Conservation (phyloP, 2,329 filamentous ascomycete species). For the Harringtonia lauricola region DNA sequence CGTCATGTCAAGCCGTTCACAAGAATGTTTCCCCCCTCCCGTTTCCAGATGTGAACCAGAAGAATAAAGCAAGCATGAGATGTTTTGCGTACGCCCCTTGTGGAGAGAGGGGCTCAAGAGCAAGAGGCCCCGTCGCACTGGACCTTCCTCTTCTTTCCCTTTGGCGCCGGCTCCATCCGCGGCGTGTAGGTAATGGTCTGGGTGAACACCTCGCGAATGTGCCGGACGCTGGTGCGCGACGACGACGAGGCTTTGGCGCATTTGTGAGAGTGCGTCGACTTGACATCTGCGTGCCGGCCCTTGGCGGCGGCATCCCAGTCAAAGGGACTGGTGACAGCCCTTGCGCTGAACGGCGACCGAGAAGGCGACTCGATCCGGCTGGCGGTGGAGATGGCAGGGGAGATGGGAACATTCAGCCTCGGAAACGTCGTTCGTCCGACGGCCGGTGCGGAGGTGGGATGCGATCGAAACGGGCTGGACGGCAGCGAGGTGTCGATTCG, state of each 20-base stretch:
- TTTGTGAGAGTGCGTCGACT: conserved; percentile 20
- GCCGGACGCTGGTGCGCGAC: conserved; percentile 47
- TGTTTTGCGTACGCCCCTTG: too few species aligned
- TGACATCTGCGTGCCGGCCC: conserved; percentile 49
- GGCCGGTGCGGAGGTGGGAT: conserved; percentile 48
- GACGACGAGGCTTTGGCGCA: conserved; percentile 10
- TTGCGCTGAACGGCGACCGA: conserved; percentile 65
- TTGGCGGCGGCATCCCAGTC: conserved; percentile 70
- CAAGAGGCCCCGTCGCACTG: conserved; percentile 21
- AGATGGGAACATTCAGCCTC: conserved; percentile 67
- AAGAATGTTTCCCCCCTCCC: too few species aligned
- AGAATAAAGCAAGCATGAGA: too few species aligned
- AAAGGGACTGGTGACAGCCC: conserved; percentile 56
- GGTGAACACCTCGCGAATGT: conserved; percentile 86
- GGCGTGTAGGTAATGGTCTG: conserved; percentile 86
- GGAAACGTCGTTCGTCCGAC: conserved; percentile 49
- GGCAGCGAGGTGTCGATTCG: conserved; percentile 28
- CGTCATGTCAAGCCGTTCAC: too few species aligned
- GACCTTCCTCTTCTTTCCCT: conserved; percentile 80
- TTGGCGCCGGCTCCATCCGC: conserved; percentile 77
- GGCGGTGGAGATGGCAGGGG: conserved; percentile 53
- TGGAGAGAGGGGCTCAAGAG: too few species aligned
- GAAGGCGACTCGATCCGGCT: conserved; percentile 50
- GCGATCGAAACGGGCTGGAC: conserved; percentile 38
- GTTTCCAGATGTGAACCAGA: too few species aligned